These are phyloP conservation scores for Citrus mangshanensis DNA, from an alignment of 345 rosid species.

Conservation along the genomic window DNA sequence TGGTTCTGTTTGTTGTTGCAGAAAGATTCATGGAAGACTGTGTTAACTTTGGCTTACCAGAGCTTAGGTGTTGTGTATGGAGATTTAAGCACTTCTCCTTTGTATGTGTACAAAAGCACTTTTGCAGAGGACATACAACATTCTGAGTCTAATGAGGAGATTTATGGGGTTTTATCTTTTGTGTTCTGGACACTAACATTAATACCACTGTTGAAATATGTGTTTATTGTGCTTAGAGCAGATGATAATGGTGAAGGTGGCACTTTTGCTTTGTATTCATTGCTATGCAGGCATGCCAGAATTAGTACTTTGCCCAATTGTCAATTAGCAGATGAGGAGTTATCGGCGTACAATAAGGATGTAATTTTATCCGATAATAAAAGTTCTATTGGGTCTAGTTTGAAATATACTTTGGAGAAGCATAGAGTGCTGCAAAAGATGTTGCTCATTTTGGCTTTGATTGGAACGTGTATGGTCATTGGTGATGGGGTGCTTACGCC, in stretches of 20 bases:
- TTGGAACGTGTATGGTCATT: conserved; percentile 93
- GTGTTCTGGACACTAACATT: conserved; percentile 84
- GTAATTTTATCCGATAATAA: conserved; percentile 22
- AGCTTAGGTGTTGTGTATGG: conserved; percentile 90
- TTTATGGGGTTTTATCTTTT: conserved; percentile 77
- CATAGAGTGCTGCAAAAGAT: conserved; percentile 57
- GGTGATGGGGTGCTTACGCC: conserved; percentile 96
- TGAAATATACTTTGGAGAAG: conserved; percentile 68
- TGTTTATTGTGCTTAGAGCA: conserved; percentile 76
- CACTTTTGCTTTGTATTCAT: conserved; percentile 78
- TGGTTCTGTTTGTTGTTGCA: conserved; percentile 28
- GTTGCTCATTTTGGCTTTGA: conserved; percentile 72
- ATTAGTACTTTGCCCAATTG: conserved; percentile 73
- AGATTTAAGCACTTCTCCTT: conserved; percentile 83
- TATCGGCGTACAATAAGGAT: conserved; percentile 57
- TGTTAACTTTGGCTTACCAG: conserved; percentile 76
- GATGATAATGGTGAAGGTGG: conserved; percentile 95
- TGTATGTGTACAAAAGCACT: conserved; percentile 79
- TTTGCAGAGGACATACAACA: conserved; percentile 85
- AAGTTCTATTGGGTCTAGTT: conserved; percentile 36
- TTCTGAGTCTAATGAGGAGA: conserved; percentile 85
- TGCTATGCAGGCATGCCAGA: conserved; percentile 75
- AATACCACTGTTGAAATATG: conserved; percentile 70
- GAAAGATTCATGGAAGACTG: conserved; percentile 78
- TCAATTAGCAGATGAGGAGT: conserved; percentile 80